These are phyloP conservation scores for Flagelloscypha sp. DNA, from an alignment of 768 basidiomycete species.

Conservation along the genomic window DNA sequence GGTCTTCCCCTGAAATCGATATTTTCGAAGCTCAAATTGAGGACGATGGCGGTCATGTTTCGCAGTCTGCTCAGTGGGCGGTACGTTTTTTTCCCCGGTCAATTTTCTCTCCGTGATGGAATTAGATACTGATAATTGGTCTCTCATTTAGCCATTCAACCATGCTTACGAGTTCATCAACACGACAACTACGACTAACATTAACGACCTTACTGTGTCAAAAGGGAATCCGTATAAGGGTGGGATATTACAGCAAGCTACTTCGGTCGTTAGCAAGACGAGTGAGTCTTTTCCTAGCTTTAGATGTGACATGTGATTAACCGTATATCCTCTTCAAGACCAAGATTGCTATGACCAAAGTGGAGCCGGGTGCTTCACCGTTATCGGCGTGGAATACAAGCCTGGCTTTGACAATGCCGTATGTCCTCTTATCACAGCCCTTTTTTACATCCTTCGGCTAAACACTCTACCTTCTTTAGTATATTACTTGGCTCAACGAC, in stretches of 20 bases:
- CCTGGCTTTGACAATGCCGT: conserved; percentile 52
- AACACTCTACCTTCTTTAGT: conserved; percentile 29
- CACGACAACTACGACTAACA: conserved; percentile 22
- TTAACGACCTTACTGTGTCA: conserved; percentile 28
- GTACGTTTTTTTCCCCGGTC: conserved; percentile 14
- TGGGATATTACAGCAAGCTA: conserved; percentile 33
- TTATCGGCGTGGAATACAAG: conserved; percentile 49
- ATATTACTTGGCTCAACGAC: conserved; percentile 74
- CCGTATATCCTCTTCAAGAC: conserved; percentile 15
- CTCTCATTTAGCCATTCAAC: conserved; percentile 33
- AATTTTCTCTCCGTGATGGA: conserved; percentile 21
- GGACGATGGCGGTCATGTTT: conserved; percentile 25
- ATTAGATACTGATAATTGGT: neutral
- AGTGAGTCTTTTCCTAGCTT: conserved; percentile 13
- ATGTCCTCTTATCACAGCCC: conserved; percentile 9
- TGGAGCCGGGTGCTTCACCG: conserved; percentile 31
- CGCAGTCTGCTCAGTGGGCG: conserved; percentile 45
- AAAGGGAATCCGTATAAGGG: conserved; percentile 37
- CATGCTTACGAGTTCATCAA: conserved; percentile 33
- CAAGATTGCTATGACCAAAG: conserved; percentile 43
- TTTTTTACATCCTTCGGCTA: conserved; percentile 13
- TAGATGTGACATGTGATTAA: conserved; percentile 13
- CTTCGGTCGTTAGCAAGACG: conserved; percentile 25
- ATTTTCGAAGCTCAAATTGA: conserved; percentile 43
- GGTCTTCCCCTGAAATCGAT: conserved; percentile 57